Percentiles rank a stretch among this genome's conserved stretches.
These are phyloP conservation scores for Globisporangium cystogenes DNA, from an alignment of 352 stramenopile species.

Conservation along the genomic window DNA sequence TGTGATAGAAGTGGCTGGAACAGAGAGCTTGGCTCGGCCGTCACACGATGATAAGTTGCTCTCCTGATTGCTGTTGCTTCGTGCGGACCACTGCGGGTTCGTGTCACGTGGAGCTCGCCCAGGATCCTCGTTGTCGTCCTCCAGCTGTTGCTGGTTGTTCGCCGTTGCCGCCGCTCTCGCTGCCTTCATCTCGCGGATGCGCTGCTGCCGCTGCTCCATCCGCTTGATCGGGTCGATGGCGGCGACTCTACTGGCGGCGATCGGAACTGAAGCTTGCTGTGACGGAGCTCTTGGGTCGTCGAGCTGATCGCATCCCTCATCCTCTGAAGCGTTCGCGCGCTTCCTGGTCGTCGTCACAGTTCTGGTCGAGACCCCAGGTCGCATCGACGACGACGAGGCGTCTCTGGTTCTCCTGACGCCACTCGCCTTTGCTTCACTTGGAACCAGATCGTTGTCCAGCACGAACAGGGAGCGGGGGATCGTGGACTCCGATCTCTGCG, in stretches of 20 bases:
- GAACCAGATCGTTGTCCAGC: background rate
- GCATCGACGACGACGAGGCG: background rate
- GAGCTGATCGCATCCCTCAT: background rate
- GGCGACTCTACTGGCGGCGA: background rate
- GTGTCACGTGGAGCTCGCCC: background rate
- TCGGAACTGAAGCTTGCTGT: background rate
- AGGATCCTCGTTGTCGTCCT: background rate
- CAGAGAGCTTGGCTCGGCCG: background rate
- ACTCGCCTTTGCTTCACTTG: background rate
- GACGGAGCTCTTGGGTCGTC: background rate
- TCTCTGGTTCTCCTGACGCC: background rate
- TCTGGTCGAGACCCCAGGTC: too few relatives aligned
- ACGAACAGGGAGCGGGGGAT: conserved; percentile 1
- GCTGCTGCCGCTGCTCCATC: conserved; percentile 34
- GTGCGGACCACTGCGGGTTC: background rate
- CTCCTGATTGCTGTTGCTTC: conserved; percentile 25
- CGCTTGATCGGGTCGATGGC: conserved; percentile 8
- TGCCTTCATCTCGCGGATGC: conserved; percentile 17
- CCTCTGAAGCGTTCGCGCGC: too few relatives aligned
- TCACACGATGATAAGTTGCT: background rate
- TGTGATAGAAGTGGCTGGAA: background rate
- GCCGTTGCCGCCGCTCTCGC: conserved; percentile 3
- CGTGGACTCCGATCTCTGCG: background rate
- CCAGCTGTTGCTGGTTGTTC: background rate
- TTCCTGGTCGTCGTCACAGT: too few relatives aligned